These are phyloP conservation scores for Oryza glaberrima DNA, from an alignment of 176 grass and related monocot species.

Conservation along the genomic window DNA sequence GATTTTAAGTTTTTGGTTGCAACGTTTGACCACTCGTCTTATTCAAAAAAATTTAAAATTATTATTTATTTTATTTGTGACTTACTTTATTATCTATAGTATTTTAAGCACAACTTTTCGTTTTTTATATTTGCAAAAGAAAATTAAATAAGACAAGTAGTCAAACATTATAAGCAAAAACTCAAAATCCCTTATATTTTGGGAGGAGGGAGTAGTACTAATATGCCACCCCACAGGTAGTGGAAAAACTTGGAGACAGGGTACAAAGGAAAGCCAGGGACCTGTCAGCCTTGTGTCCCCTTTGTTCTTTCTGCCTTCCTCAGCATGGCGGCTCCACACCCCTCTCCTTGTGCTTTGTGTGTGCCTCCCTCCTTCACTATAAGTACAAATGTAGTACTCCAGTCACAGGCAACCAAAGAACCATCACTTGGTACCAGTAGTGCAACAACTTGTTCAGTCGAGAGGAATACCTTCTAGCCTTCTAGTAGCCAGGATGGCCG, in stretches of 20 bases:
- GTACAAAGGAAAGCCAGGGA: slow-evolving; percentile 53
- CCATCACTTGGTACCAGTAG: slow-evolving; percentile 20
- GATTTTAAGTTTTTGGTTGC: no score
- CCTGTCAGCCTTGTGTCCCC: slow-evolving; percentile 68
- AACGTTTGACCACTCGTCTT: no score
- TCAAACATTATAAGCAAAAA: no score
- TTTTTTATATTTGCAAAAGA: no score
- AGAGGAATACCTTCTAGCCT: background rate
- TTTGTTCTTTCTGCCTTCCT: slow-evolving; percentile 46
- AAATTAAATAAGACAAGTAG: no score
- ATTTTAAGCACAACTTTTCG: no score
- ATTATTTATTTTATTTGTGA: no score
- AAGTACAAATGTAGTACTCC: background rate
- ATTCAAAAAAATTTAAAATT: no score
- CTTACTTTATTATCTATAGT: no score
- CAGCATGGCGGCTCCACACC: slow-evolving; percentile 52
- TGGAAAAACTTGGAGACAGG: slow-evolving; percentile 39
- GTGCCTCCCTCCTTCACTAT: slow-evolving; percentile 55
- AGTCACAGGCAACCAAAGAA: background rate
- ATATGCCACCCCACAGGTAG: slow-evolving; percentile 9
- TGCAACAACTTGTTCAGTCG: slow-evolving; percentile 2
- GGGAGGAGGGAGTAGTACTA: no score
- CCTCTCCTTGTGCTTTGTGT: slow-evolving; percentile 66
- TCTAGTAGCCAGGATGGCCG: slow-evolving; percentile 25
- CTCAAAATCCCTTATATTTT: no score